Conservation (phyloP, 345 rosid species). For the thale cress (Arabidopsis thaliana) region TAIR10.1 NC_003070.9:6950501-6951000, state of each 20-base stretch:
- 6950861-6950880: background rate
- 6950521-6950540: too few species aligned
- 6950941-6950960: conserved; percentile 56
- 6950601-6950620: background rate
- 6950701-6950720: conserved; percentile 16
- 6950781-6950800: conserved; percentile 48
- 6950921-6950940: conserved; percentile 69
- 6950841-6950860: background rate
- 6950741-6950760: conserved; percentile 69
- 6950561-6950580: background rate
- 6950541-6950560: background rate
- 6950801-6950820: conserved; percentile 68
- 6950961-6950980: conserved; percentile 67
- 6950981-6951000: conserved; percentile 89
- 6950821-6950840: conserved; percentile 36
- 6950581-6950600: background rate
- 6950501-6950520: too few species aligned
- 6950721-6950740: conserved; percentile 51
- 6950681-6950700: background rate
- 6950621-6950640: background rate
- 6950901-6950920: conserved; percentile 50
- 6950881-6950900: background rate
- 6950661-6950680: background rate
- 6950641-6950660: background rate
- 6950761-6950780: conserved; percentile 70